Evolutionary conservation across 164 flowering plant species (phyloP), one percentile per base, ranked within the genome.

Genomic region (Nelumbo lutea): DNA sequence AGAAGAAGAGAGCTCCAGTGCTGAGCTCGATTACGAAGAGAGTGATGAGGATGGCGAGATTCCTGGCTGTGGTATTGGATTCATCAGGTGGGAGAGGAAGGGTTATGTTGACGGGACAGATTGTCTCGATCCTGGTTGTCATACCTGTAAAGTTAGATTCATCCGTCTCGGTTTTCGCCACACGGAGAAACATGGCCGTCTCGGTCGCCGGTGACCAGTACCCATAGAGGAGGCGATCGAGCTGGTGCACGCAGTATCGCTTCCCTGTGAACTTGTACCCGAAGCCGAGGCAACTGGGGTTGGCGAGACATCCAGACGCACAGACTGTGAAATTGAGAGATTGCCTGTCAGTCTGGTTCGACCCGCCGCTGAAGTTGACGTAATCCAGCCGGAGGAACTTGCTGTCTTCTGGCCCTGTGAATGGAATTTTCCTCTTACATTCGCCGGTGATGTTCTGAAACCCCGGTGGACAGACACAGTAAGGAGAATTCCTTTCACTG

Each of bases 401-500:
- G 63, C 75, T 77, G 1, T 57, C 70, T 0, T 4, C 4, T 0
- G 47, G 59, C 13, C 64, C 50, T 13, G 44, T 44, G 0, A 84
- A 3, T 3, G 57, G 67, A 44, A 70, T 76, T 61, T 78, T 86
- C 65, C 73, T 66, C 14, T 62, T 74, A 59, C 96, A 90, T 56
- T 66, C 42, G 9, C 11, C 9, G 57, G 66, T 27, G 27, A 27
- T 27, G 27, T 27, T 27, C 27, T 27, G 27, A 27, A 78, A 91
- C 10, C 93, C 96, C 1, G 87, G 78, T 0, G 94, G 88, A 52
- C 97, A 91, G 0, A 78, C 68, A 47, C 91, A 88, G 42, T 14
- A 56, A 10, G 74, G 68, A 0, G 73, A 59, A 43, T 69, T 66
- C 4, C 64, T 59, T 5, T 74, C 76, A 15, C 78, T 72, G 58